phyloP scores from a whole-genome alignment of 495 filamentous ascomycete genomes.

The Xylaria nigripes region DNA sequence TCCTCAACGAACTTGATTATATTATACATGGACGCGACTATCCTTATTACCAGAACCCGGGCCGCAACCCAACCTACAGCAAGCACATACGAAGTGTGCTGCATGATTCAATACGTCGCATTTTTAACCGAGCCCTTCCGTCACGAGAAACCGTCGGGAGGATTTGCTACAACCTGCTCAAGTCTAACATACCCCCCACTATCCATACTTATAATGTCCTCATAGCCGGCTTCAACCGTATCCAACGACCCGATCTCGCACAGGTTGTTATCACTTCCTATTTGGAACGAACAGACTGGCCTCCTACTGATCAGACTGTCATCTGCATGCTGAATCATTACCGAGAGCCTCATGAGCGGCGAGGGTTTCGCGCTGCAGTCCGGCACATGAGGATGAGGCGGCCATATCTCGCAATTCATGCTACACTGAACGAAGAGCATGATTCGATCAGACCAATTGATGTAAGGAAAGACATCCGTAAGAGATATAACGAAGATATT shows the following conservation, averaged over 20 bases:
- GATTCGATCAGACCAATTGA: background rate
- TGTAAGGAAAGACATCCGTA: background rate
- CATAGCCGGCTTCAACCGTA: slow-evolving; percentile 47
- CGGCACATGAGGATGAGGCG: slow-evolving; percentile 32
- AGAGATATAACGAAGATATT: background rate
- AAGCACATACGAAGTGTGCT: slow-evolving; percentile 18
- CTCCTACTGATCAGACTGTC: slow-evolving; percentile 47
- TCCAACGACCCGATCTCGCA: slow-evolving; percentile 43
- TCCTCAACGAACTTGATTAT: slow-evolving; percentile 10
- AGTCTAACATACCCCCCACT: slow-evolving; percentile 47
- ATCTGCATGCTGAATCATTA: slow-evolving; percentile 49
- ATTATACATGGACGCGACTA: slow-evolving; percentile 17
- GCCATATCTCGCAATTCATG: slow-evolving; percentile 12
- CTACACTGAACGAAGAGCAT: slow-evolving; percentile 5
- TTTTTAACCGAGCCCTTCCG: slow-evolving; percentile 20
- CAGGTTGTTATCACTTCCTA: slow-evolving; percentile 46
- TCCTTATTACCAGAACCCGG: slow-evolving; percentile 27
- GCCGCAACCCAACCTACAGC: slow-evolving; percentile 8
- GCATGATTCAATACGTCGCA: slow-evolving; percentile 27
- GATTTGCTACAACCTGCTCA: slow-evolving; percentile 60
- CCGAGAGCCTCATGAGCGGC: slow-evolving; percentile 28
- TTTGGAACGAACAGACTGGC: slow-evolving; percentile 38
- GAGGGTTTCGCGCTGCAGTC: slow-evolving; percentile 34
- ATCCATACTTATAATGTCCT: slow-evolving; percentile 61
- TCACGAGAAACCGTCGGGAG: slow-evolving; percentile 39